phyloP scores from a whole-genome alignment of 2,329 filamentous ascomycete species.

The Whalleya microplaca region DNA sequence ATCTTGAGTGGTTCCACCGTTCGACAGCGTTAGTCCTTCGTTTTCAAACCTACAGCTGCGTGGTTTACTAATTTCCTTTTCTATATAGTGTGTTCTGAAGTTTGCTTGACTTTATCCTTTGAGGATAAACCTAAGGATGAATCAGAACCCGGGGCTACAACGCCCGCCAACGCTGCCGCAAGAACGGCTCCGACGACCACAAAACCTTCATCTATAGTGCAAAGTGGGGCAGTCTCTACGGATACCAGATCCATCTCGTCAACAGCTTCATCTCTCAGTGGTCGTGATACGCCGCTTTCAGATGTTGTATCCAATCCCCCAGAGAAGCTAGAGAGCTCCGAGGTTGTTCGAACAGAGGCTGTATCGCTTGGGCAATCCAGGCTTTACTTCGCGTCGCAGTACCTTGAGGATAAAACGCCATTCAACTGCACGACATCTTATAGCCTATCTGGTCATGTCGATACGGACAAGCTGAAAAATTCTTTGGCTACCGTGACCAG shows the following conservation, averaged over 20 bases:
- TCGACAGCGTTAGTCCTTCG: background rate
- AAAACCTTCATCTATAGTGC: too few species aligned
- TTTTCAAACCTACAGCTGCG: background rate
- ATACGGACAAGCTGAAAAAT: slow-evolving; percentile 28
- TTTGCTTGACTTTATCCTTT: background rate
- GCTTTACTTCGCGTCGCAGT: slow-evolving; percentile 36
- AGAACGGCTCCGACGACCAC: too few species aligned
- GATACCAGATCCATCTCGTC: too few species aligned
- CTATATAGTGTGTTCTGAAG: background rate
- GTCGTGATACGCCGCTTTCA: background rate
- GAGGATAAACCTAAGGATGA: background rate
- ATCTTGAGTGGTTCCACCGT: slow-evolving; percentile 37
- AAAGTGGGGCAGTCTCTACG: too few species aligned
- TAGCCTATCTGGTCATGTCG: slow-evolving; percentile 35
- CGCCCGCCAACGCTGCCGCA: too few species aligned
- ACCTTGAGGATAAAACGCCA: slow-evolving; percentile 37
- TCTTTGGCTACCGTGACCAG: slow-evolving; percentile 34
- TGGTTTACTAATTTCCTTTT: background rate
- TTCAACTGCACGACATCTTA: slow-evolving; percentile 39
- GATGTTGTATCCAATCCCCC: too few species aligned
- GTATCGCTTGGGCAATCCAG: slow-evolving; percentile 41
- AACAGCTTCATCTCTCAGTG: background rate
- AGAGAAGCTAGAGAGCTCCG: background rate
- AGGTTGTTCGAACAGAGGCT: slow-evolving; percentile 8
- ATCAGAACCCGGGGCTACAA: too few species aligned